These are phyloP conservation scores for Clarireedia paspali DNA, from an alignment of 2,329 filamentous ascomycete species.

Conservation along the genomic window DNA sequence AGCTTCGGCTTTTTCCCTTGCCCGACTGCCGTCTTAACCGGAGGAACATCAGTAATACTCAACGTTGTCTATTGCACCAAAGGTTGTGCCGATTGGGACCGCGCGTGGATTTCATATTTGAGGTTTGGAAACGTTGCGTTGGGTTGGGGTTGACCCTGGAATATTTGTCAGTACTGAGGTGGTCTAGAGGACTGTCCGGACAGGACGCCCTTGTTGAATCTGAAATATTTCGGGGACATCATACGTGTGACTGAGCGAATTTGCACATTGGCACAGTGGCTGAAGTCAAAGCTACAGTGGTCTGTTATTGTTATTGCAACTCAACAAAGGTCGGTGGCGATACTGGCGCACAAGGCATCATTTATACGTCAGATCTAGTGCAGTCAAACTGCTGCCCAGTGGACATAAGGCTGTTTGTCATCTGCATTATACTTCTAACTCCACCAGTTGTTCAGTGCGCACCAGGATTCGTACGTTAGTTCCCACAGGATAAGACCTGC, in stretches of 20 bases:
- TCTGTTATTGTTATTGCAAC: conserved; percentile 13
- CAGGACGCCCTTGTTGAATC: not conserved
- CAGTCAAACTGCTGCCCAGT: conserved; percentile 16
- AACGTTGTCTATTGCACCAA: not conserved
- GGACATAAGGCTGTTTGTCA: conserved; percentile 21
- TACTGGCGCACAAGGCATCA: conserved; percentile 13
- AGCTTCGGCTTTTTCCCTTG: not conserved
- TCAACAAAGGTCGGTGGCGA: conserved; percentile 13
- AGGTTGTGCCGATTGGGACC: not conserved
- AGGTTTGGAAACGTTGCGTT: not conserved
- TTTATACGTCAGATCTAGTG: conserved; percentile 20
- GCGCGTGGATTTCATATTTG: not conserved
- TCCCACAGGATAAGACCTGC: conserved; percentile 14
- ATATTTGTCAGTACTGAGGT: not conserved
- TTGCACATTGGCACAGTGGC: not conserved
- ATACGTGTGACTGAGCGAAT: not conserved
- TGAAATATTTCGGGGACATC: not conserved
- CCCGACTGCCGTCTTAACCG: not conserved
- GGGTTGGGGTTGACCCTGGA: not conserved
- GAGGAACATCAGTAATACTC: not conserved
- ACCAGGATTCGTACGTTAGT: conserved; percentile 6
- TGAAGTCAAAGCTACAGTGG: conserved; percentile 1
- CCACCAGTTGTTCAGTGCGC: conserved; percentile 16
- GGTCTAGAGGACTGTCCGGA: not conserved
- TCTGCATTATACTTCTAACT: conserved; percentile 22